These are phyloP conservation scores for Pestalotiopsis sp. DNA, from an alignment of 2,329 filamentous ascomycete genomes.

Conservation along the genomic window DNA sequence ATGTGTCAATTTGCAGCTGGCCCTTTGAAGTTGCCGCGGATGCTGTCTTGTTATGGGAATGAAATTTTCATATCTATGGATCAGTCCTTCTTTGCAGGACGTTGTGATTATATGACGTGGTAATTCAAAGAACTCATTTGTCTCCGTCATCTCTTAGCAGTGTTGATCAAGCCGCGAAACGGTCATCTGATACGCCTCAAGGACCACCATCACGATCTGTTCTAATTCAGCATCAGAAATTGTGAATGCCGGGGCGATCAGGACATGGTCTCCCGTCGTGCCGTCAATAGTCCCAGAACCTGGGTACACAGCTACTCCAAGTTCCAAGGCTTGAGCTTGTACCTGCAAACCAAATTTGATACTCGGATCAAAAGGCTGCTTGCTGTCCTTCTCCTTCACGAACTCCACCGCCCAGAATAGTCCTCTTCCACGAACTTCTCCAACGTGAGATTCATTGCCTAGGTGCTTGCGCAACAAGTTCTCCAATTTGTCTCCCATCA, in stretches of 20 bases:
- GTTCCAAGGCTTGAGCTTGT: background rate
- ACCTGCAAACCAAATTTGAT: background rate
- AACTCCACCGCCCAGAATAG: constrained; percentile 47
- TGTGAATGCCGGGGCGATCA: background rate
- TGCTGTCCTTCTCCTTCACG: constrained; percentile 14
- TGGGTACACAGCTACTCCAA: background rate
- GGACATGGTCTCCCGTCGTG: background rate
- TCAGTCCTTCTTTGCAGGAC: too few species aligned
- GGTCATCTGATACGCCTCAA: background rate
- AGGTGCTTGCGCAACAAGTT: constrained; percentile 28
- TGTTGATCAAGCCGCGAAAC: background rate
- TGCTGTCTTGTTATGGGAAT: too few species aligned
- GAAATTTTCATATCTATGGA: too few species aligned
- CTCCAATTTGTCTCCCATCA: constrained; percentile 31
- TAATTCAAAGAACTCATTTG: too few species aligned
- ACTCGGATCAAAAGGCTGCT: background rate
- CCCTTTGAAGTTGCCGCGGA: too few species aligned
- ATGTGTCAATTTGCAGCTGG: too few species aligned
- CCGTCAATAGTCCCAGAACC: background rate
- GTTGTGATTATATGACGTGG: too few species aligned
- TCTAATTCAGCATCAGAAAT: background rate
- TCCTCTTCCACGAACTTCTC: constrained; percentile 39
- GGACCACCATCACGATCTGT: background rate
- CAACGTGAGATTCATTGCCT: background rate
- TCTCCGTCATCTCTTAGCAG: too few species aligned